These are phyloP conservation scores for Capsicum rhomboideum DNA, from an alignment of 257 asterid genomes.

Conservation along the genomic window DNA sequence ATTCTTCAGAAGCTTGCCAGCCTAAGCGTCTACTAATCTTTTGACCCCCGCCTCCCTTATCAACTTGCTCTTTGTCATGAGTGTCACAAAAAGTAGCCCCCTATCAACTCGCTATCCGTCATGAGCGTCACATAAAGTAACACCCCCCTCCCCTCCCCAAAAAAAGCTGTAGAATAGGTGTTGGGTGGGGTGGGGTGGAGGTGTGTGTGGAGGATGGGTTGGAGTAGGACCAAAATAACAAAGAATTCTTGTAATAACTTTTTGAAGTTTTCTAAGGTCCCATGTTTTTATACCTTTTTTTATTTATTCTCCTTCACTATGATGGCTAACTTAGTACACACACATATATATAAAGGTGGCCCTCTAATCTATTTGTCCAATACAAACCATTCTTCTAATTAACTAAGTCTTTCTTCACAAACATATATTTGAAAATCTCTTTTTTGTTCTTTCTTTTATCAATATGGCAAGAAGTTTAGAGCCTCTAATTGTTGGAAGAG, in stretches of 20 bases:
- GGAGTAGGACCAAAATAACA: neutral
- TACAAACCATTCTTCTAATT: neutral
- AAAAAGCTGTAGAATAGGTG: neutral
- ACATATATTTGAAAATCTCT: neutral
- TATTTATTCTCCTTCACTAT: neutral
- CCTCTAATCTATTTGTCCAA: neutral
- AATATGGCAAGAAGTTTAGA: conserved; percentile 34
- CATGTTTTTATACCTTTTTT: neutral
- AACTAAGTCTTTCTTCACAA: neutral
- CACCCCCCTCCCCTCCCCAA: too few species aligned
- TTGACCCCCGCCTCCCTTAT: too few species aligned
- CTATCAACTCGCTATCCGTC: too few species aligned
- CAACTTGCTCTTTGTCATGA: too few species aligned
- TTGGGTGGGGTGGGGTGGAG: neutral
- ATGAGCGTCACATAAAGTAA: too few species aligned
- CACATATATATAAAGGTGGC: neutral
- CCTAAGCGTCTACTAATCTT: too few species aligned
- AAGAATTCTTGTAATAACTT: neutral
- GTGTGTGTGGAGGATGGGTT: neutral
- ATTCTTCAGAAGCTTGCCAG: too few species aligned
- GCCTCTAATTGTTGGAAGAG: conserved; percentile 67
- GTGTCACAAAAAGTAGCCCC: too few species aligned
- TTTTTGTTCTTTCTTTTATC: neutral
- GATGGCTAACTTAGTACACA: neutral
- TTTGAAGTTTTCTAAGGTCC: neutral